Evolutionary conservation across 1,284 basidiomycete genomes (phyloP).

Genomic region (Cryptococcus sp.): DNA sequence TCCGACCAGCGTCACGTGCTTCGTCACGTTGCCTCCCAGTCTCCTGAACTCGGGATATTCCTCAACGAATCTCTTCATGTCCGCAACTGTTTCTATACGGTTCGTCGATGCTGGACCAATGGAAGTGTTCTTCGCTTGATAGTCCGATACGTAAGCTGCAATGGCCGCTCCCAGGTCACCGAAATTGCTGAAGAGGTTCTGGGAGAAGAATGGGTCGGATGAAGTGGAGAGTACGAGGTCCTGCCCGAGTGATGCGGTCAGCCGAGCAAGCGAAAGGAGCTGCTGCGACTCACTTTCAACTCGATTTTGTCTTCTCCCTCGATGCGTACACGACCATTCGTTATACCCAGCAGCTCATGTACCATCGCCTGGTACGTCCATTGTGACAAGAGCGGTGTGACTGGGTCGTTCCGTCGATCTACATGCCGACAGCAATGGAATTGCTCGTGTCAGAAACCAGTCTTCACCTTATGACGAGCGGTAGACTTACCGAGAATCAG

Average conservation of each 20-base stretch:
- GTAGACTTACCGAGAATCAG: conserved; percentile 55
- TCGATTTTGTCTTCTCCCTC: conserved; percentile 88
- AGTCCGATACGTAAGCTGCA: conserved; percentile 91
- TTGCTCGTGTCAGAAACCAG: not conserved
- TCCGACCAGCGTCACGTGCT: conserved; percentile 95
- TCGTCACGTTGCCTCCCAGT: conserved; percentile 95
- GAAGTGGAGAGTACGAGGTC: conserved; percentile 92
- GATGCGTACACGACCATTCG: conserved; percentile 85
- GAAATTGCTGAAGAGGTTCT: conserved; percentile 90
- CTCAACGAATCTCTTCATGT: conserved; percentile 98
- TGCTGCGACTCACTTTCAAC: conserved; percentile 64
- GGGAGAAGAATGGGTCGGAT: conserved; percentile 93
- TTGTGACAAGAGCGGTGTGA: conserved; percentile 94
- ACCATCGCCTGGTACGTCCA: conserved; percentile 99
- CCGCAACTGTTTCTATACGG: conserved; percentile 90
- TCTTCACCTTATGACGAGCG: no score
- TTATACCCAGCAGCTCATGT: conserved; percentile 90
- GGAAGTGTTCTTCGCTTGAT: conserved; percentile 72
- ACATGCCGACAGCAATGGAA: not conserved
- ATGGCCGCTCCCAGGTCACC: conserved; percentile 93
- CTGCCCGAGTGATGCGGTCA: conserved; percentile 53
- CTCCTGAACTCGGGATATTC: conserved; percentile 98
- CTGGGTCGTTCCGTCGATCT: conserved; percentile 95
- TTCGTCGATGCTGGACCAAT: conserved; percentile 63
- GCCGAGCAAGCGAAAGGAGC: not conserved